These are phyloP conservation scores for Thyridium curvatum DNA, from an alignment of 2,329 filamentous ascomycete species.

Conservation along the genomic window DNA sequence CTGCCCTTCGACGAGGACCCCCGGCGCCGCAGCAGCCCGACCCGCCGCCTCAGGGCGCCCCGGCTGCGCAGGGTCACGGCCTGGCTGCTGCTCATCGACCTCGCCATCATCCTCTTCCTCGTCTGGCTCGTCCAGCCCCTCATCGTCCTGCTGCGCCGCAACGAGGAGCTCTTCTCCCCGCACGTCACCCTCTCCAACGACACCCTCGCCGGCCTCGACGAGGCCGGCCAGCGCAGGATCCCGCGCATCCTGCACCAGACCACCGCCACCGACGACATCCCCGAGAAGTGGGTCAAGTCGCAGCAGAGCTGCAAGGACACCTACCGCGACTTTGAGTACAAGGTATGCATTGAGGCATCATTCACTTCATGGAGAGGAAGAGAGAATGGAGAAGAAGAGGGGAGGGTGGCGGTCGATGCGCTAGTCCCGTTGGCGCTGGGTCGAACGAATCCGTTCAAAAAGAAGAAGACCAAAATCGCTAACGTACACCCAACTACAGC, in stretches of 20 bases:
- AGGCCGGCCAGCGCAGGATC: constrained; percentile 9
- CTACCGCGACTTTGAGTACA: constrained; percentile 20
- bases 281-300: constrained; percentile 16
- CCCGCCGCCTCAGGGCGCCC: too few relatives aligned
- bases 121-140: constrained; percentile 65
- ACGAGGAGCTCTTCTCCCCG: constrained; percentile 22
- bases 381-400: too few relatives aligned
- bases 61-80: constrained; percentile 30
- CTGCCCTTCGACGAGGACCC: too few relatives aligned
- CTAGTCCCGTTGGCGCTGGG: too few relatives aligned
- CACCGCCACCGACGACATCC: constrained; percentile 13
- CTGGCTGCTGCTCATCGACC: constrained; percentile 38
- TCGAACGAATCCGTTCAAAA: too few relatives aligned
- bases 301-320: constrained; percentile 14
- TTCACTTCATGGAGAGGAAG: too few relatives aligned
- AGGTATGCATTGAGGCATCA: constrained; percentile 6
- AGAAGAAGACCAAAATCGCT: background rate
- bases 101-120: constrained; percentile 49
- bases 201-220: background rate
- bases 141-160: constrained; percentile 56
- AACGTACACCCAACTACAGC: constrained; percentile 32
- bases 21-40: too few relatives aligned
- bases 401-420: too few relatives aligned
- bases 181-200: constrained; percentile 11
- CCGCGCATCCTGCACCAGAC: constrained; percentile 24